A percentile compares a stretch with the other conserved stretches of the same genome.
These are phyloP conservation scores for Daedaleopsis sinensis DNA, from an alignment of 768 basidiomycete species.

Conservation along the genomic window DNA sequence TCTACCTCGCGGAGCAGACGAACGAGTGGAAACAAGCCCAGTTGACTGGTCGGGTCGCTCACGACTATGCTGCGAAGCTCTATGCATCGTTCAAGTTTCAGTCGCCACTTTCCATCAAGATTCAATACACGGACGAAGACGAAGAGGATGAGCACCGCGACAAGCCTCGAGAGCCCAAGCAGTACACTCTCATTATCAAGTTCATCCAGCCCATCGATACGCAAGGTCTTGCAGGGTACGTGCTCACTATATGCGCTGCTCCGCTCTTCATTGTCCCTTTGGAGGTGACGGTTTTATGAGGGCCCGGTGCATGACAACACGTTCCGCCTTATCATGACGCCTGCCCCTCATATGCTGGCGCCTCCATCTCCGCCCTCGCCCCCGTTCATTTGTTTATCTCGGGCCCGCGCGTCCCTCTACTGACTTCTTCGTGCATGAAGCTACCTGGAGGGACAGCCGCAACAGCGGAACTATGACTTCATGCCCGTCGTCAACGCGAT, in stretches of 20 bases:
- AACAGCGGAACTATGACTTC: constrained; percentile 47
- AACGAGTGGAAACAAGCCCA: constrained; percentile 44
- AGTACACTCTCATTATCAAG: constrained; percentile 47
- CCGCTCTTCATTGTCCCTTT: not conserved
- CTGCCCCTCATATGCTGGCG: constrained; percentile 7
- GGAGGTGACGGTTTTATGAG: constrained; percentile 16
- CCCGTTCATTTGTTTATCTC: not conserved
- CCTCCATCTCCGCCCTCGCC: not conserved
- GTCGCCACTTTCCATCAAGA: constrained; percentile 42
- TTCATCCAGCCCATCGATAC: constrained; percentile 49
- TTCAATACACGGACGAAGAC: constrained; percentile 51
- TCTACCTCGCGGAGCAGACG: constrained; percentile 49
- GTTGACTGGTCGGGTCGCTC: constrained; percentile 46
- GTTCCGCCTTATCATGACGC: constrained; percentile 10
- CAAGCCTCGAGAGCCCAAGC: constrained; percentile 30
- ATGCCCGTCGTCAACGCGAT: constrained; percentile 52
- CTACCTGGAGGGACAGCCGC: constrained; percentile 46
- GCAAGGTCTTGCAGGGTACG: constrained; percentile 42
- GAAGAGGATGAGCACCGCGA: constrained; percentile 34
- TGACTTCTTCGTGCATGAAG: constrained; percentile 31
- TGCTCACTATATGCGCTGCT: not conserved
- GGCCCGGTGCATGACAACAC: constrained; percentile 12
- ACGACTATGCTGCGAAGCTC: constrained; percentile 50
- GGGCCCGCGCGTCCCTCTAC: constrained; percentile 14
- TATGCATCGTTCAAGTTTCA: constrained; percentile 44